Conservation (phyloP, 352 stramenopile species). For the Phytophthora agathidicida region DNA sequence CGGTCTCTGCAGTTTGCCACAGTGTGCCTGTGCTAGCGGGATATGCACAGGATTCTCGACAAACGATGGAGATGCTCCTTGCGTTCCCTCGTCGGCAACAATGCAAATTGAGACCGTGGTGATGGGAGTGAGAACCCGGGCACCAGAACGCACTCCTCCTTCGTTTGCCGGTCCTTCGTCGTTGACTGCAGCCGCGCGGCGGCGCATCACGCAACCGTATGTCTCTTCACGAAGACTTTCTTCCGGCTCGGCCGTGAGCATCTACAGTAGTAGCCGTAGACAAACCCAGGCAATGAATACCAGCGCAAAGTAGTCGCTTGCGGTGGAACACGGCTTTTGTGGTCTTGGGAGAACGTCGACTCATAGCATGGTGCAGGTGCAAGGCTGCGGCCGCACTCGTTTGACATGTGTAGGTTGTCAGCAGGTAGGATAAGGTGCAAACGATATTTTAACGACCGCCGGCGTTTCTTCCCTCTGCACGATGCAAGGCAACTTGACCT, state of each 20-base stretch:
- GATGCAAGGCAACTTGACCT: too few relatives aligned
- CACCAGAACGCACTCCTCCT: slow-evolving; percentile 15
- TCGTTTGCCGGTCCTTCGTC: neutral
- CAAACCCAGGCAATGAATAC: neutral
- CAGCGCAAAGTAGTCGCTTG: too few relatives aligned
- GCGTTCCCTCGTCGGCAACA: slow-evolving; percentile 1
- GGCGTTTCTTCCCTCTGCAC: neutral
- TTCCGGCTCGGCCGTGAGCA: too few relatives aligned
- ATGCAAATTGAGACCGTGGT: neutral
- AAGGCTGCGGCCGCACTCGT: neutral
- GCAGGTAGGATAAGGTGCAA: neutral
- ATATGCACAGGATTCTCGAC: slow-evolving; percentile 14
- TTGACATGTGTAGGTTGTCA: neutral
- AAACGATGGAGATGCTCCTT: slow-evolving; percentile 18
- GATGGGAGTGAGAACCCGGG: slow-evolving; percentile 8
- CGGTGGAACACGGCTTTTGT: too few relatives aligned
- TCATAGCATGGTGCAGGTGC: too few relatives aligned
- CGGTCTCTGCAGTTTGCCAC: slow-evolving; percentile 1
- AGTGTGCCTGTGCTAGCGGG: slow-evolving; percentile 1
- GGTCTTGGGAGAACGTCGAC: too few relatives aligned
- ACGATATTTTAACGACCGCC: neutral
- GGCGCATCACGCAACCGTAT: slow-evolving; percentile 14
- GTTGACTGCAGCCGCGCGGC: slow-evolving; percentile 2
- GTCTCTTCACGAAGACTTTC: neutral
- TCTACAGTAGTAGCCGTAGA: neutral